Evolutionary conservation across 2,329 filamentous ascomycete species (phyloP).

Genomic region (Talaromyces rugulosus): DNA sequence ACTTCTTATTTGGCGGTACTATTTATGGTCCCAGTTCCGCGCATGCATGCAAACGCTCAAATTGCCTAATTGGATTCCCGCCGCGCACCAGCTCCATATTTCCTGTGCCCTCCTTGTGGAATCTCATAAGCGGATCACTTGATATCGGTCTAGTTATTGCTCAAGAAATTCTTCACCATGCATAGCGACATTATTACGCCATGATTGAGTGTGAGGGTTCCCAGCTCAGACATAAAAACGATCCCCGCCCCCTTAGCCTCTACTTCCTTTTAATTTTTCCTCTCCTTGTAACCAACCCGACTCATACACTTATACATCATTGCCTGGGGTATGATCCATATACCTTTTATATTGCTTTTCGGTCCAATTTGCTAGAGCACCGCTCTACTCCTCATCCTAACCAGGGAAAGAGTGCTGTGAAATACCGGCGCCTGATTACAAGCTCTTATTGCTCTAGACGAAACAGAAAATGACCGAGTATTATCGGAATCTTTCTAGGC

Average conservation of each 20-base stretch:
- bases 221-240: background rate
- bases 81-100: background rate
- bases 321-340: background rate
- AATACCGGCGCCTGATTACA: background rate
- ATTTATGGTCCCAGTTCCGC: background rate
- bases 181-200: background rate
- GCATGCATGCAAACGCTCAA: background rate
- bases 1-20: too few relatives aligned
- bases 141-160: background rate
- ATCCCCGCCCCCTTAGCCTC: background rate
- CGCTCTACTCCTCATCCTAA: background rate
- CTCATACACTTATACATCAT: background rate
- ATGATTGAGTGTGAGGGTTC: background rate
- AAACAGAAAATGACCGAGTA: background rate
- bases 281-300: background rate
- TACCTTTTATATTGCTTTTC: background rate
- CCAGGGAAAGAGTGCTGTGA: background rate
- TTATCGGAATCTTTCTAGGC: background rate
- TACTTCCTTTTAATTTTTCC: background rate
- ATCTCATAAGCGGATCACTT: background rate
- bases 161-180: background rate
- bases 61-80: background rate
- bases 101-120: background rate
- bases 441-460: background rate
- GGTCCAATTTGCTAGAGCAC: background rate